Evolutionary conservation across 495 filamentous ascomycete genomes (phyloP), one percentile per base, ranked within the genome.

Genomic region (Talaromyces borbonicus): DNA sequence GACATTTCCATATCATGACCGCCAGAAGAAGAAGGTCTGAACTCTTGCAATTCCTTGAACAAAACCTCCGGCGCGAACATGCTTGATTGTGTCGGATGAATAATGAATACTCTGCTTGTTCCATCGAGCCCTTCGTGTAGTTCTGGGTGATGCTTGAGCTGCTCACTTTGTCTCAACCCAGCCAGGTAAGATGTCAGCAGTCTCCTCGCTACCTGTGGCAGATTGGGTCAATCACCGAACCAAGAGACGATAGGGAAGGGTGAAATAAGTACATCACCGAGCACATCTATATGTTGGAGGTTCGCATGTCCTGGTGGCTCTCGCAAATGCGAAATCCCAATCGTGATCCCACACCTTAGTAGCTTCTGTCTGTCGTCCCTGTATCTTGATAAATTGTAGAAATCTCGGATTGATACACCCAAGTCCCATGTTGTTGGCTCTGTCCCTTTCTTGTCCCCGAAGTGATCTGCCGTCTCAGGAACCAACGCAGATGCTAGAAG

Each of bases 11-110:
- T 47, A 20, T 3, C 45, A 51, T 4, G 53, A 46, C 7, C 49
- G 15, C 8, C 46, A n/a, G n/a, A n/a, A n/a, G 30, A 5, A 43
- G 16, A 1, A 12, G 6, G 0, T 7, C 23, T 24, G 30, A 16
- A 3, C 15, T 18, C 37, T 47, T 37, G 62, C 53, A 14, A 70
- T 49, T 3, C 53, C 5, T 54, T 47, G 30, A 87, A 72, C 41
- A 94, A 63, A 9, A 70, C 78, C 57, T 87, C 84, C 9, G 90
- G 70, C 23, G 83, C 78, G 31, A 94, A 87, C 2, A 83, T 87
- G 32, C 85, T 78, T n/a, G 84, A 86, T 57, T 85, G 90, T 24
- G 79, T 79, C 1, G 85, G 88, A 62, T 94, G 84, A 38, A 72
- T 65, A 25, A 72, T 69, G 52, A 62, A 70, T 15, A 57, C 52